Base-by-base conservation (phyloP, 345 rosid genomes). In the Erodium maritimum region DNA sequence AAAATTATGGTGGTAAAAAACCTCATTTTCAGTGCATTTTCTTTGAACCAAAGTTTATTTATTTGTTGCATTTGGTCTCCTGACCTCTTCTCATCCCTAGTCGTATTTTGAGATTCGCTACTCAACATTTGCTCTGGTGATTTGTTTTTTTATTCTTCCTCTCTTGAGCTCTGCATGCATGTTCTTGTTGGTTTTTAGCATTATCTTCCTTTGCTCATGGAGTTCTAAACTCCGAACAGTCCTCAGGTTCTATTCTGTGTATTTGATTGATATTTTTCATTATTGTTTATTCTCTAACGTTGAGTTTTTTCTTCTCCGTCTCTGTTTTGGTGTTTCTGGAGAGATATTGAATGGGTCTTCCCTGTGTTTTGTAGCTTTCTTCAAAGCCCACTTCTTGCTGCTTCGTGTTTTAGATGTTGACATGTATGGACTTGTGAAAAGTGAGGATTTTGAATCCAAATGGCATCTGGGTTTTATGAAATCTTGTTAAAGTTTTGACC, bases 121-220 rank as follows among this genome's bases (percentile, higher is more conserved):
- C 55, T 9, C 37, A 29, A 10, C 25, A 54, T n/a, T 20, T 52
- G 37, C 23, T 24, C 19, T 5, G 19, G 54, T 51, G 54, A 17
- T n/a, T n/a, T n/a, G n/a, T n/a, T 51, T 33, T 50, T 24, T 19
- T 48, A 24, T 55, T 55, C 55, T 11, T 45, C 5, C 48, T 12
- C 17, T 42, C 48, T 24, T 55, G 11, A 22, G 54, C 10, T 58
- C 23, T 64, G 66, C 78, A 75, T 75, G 75, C 76, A 69, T 57
- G 67, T 57, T 4, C 17, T 9, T 61, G 52, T 10, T 19, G 45
- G 59, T 19, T 62, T 70, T 45, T 21, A n/a, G 34, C 65, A 21
- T 62, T 57, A 23, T 53, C 58, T 58, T 3, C 64, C 23, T 58
- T 64, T 20, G 45, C 57, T 29, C 37, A 57, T 42, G 12, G 12